Evolutionary conservation across 805 yeast genomes (phyloP).

Genomic region (Starmerella floricola): DNA sequence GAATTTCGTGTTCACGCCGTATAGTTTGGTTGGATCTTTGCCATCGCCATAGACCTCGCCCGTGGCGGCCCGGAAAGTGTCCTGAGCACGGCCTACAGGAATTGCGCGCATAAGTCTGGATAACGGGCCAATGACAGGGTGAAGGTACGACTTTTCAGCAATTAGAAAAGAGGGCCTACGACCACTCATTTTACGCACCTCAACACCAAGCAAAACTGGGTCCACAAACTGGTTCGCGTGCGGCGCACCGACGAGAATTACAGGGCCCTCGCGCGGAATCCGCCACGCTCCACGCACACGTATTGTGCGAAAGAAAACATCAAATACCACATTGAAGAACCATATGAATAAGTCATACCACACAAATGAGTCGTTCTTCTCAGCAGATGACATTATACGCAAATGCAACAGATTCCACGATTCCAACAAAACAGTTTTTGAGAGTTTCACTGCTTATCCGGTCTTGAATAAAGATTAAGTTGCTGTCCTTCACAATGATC

Average conservation of each 20-base stretch:
- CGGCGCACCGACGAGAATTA: slow-evolving; percentile 90
- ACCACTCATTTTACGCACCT: slow-evolving; percentile 52
- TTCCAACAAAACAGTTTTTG: too few species aligned
- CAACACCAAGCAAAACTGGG: slow-evolving; percentile 72
- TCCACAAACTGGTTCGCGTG: slow-evolving; percentile 93
- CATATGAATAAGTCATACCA: slow-evolving; percentile 30
- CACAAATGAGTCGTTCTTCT: slow-evolving; percentile 6
- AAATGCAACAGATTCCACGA: too few species aligned
- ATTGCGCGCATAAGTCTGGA: slow-evolving; percentile 69
- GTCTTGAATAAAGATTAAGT: too few species aligned
- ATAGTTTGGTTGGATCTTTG: slow-evolving; percentile 41
- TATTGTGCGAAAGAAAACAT: slow-evolving; percentile 77
- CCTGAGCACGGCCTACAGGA: slow-evolving; percentile 90
- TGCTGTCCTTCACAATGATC: too few species aligned
- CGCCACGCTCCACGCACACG: slow-evolving; percentile 76
- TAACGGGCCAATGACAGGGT: slow-evolving; percentile 57
- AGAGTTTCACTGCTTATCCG: too few species aligned
- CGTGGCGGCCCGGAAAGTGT: slow-evolving; percentile 51
- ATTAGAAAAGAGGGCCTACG: slow-evolving; percentile 69
- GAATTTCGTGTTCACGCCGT: slow-evolving; percentile 60
- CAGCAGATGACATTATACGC: background rate
- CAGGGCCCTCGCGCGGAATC: slow-evolving; percentile 61
- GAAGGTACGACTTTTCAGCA: slow-evolving; percentile 66
- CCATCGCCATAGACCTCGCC: slow-evolving; percentile 54
- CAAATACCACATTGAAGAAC: slow-evolving; percentile 35